These are phyloP conservation scores for Petrea volubilis DNA, from an alignment of 257 asterid genomes.

Conservation along the genomic window DNA sequence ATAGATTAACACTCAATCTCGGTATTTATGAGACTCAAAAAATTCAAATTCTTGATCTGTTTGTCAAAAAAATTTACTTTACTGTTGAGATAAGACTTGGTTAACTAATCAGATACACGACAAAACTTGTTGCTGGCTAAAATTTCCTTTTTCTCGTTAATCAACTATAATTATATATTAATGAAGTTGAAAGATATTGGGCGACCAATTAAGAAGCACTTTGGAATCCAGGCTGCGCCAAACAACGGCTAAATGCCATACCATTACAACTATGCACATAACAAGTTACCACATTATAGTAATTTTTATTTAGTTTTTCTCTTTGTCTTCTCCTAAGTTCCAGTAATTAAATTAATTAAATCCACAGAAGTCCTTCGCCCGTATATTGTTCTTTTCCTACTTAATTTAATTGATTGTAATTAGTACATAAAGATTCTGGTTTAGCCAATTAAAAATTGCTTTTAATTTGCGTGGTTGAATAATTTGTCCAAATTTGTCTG, in stretches of 20 bases:
- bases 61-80: no score
- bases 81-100: no score
- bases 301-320: neutral
- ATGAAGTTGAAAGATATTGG: conserved; percentile 19
- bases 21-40: no score
- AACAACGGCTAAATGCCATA: neutral
- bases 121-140: no score
- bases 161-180: no score
- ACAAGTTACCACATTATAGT: neutral
- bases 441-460: neutral
- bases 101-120: no score
- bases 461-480: conserved; percentile 27
- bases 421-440: conserved; percentile 28
- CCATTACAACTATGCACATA: conserved; percentile 11
- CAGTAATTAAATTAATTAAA: neutral
- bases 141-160: no score
- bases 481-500: conserved; percentile 35
- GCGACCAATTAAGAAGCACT: conserved; percentile 15
- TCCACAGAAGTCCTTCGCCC: neutral
- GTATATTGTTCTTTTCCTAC: neutral
- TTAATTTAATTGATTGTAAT: neutral
- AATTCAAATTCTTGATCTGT: no score
- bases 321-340: neutral
- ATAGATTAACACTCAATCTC: no score
- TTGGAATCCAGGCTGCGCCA: neutral